Percentiles rank a stretch among this genome's conserved stretches.
These are phyloP conservation scores for Cryptococcus sp. DNA, from an alignment of 1,284 basidiomycete genomes.

Conservation along the genomic window DNA sequence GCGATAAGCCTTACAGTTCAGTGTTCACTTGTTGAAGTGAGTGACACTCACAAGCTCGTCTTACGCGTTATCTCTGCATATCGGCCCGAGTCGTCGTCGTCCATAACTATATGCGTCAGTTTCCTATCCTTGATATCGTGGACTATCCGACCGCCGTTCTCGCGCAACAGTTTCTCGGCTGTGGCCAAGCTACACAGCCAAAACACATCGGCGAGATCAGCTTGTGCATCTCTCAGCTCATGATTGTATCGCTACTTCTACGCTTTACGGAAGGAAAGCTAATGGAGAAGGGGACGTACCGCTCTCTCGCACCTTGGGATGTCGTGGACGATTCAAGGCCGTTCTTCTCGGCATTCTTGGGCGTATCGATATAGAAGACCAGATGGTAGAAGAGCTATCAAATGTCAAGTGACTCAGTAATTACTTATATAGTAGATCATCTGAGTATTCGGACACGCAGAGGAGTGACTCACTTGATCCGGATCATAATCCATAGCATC, in stretches of 20 bases:
- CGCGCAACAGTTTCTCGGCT: slow-evolving; percentile 59
- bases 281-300: slow-evolving; percentile 52
- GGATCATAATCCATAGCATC: slow-evolving; percentile 73
- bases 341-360: slow-evolving; percentile 67
- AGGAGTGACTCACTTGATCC: slow-evolving; percentile 49
- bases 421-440: background rate
- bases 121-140: slow-evolving; percentile 67
- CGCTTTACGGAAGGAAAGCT: background rate
- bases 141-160: slow-evolving; percentile 70
- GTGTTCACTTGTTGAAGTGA: background rate
- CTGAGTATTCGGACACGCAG: background rate
- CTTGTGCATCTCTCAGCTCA: background rate
- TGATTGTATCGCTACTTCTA: background rate
- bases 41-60: slow-evolving; percentile 1
- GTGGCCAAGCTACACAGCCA: slow-evolving; percentile 60
- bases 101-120: slow-evolving; percentile 79
- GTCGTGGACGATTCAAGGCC: slow-evolving; percentile 60
- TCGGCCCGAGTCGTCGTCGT: slow-evolving; percentile 58
- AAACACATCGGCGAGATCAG: background rate
- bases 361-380: slow-evolving; percentile 83
- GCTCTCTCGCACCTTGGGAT: slow-evolving; percentile 56
- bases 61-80: slow-evolving; percentile 66
- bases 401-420: background rate
- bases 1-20: no score
- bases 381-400: slow-evolving; percentile 67